Evolutionary conservation across 768 basidiomycete species (phyloP), one percentile per base, ranked within the genome.

Genomic region (Tubosaeta brunneosetosa): DNA sequence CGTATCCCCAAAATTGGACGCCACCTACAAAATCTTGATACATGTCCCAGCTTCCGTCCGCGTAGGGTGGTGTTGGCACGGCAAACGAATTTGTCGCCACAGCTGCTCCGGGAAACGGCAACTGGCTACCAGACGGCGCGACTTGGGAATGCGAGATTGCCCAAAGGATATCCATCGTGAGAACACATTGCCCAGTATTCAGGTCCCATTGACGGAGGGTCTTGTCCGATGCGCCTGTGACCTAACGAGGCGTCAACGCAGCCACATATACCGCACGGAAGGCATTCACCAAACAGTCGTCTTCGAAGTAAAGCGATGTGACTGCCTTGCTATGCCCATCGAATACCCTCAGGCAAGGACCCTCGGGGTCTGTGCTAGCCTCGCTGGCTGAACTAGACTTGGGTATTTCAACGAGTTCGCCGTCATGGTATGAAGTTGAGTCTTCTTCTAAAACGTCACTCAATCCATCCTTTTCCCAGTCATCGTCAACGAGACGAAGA

Each of bases 121-220:
- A 53, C 2, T 71, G 68, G 41, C 61, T 67, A 16, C 75, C 72
- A 19, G 78, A 65, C 14, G 68, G 67, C 11, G 76, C 62, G 25
- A 73, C 66, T 36, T 85, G 78, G 3, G 93, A 85, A 70, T 98
- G 95, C 10, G 92, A 93, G 60, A 98, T 95, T 2, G 95, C 97
- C 97, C 97, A 99, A 25, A 99, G 83, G 57, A 99, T 97, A 70
- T 99, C 97, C 97, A 99, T 99, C 22, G 95, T 95, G 77, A 97
- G 86, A 43, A 98, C 87, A 70, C 97, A 99, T 76, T 98, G 97
- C 7, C 95, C 97, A 0, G 97, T 98, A 17, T 81, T 83, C 49
- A 98, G 81, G 66, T 98, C 97, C 97, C 97, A 99, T 67, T 98
- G 95, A 3, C 97, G 90, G 50, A 99, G 79, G 0, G 97, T 99